Conservation (phyloP, 306 rosid species). For the Myrica gale region DNA sequence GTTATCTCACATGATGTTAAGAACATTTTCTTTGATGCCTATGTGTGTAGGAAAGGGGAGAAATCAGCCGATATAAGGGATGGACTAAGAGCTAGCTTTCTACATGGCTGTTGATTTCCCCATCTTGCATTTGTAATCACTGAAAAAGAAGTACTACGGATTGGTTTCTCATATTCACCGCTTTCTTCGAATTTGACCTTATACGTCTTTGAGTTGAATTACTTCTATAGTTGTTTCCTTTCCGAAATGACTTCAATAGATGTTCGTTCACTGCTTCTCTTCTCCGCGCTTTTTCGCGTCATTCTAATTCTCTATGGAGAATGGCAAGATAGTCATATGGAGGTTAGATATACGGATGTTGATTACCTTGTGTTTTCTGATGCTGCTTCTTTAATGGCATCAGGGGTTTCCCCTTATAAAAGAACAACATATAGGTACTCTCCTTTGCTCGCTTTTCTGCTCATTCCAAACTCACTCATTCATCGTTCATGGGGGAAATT, state of each 20-base stretch:
- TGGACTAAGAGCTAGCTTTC: neutral
- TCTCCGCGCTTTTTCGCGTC: slow-evolving; percentile 65
- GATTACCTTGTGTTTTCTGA: slow-evolving; percentile 91
- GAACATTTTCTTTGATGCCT: too few relatives aligned
- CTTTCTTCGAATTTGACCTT: neutral
- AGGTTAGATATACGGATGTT: slow-evolving; percentile 82
- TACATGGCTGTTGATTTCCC: neutral
- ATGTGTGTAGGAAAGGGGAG: too few relatives aligned
- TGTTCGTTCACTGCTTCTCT: slow-evolving; percentile 38
- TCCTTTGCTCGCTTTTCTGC: slow-evolving; percentile 79
- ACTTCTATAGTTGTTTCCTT: neutral
- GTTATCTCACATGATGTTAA: too few relatives aligned
- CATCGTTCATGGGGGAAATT: slow-evolving; percentile 87
- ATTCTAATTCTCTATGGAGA: slow-evolving; percentile 72
- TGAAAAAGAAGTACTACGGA: neutral
- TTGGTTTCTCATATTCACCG: neutral
- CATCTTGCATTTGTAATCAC: neutral
- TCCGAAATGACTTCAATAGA: slow-evolving; percentile 38
- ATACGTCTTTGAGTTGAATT: neutral
- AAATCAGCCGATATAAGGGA: neutral
- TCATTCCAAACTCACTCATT: slow-evolving; percentile 61
- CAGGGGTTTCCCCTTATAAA: slow-evolving; percentile 73
- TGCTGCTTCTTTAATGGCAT: slow-evolving; percentile 77
- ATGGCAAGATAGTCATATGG: slow-evolving; percentile 94
- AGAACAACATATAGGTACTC: slow-evolving; percentile 91